Conservation (phyloP, 345 rosid genomes). For the Citrus unshiu region DNA sequence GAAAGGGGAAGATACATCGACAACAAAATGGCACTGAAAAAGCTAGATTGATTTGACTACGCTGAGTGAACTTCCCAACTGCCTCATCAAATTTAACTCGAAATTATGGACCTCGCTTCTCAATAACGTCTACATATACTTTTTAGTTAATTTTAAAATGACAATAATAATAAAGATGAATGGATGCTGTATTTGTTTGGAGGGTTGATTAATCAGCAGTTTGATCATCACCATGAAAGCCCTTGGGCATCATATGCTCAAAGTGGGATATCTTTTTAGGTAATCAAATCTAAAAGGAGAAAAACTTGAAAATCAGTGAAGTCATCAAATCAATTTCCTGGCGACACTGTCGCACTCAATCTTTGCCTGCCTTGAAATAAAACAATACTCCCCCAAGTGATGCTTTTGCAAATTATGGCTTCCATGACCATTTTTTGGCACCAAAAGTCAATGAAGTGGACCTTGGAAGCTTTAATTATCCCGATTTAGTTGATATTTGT, state of each 20-base stretch:
- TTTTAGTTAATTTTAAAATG: neutral
- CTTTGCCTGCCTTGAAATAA: neutral
- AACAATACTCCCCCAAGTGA: neutral
- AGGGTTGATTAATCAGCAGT: no score
- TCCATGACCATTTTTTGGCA: neutral
- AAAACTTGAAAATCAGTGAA: neutral
- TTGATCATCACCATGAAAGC: no score
- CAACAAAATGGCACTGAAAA: neutral
- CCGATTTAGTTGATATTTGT: neutral
- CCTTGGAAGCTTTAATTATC: constrained; percentile 4
- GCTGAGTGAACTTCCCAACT: constrained; percentile 25
- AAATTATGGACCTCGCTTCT: constrained; percentile 3
- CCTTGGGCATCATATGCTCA: no score
- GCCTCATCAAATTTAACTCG: neutral
- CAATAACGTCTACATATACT: neutral
- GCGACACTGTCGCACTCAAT: neutral
- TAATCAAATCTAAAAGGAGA: neutral
- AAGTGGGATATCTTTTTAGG: no score
- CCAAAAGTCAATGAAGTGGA: constrained; percentile 34
- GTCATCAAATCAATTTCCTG: neutral
- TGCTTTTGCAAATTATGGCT: neutral
- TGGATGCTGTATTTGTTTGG: neutral
- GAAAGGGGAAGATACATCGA: no score
- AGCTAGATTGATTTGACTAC: constrained; percentile 21
- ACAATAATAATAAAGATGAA: no score